phyloP scores from a whole-genome alignment of 441 rosid genomes.

The Syzygium syzygioides region DNA sequence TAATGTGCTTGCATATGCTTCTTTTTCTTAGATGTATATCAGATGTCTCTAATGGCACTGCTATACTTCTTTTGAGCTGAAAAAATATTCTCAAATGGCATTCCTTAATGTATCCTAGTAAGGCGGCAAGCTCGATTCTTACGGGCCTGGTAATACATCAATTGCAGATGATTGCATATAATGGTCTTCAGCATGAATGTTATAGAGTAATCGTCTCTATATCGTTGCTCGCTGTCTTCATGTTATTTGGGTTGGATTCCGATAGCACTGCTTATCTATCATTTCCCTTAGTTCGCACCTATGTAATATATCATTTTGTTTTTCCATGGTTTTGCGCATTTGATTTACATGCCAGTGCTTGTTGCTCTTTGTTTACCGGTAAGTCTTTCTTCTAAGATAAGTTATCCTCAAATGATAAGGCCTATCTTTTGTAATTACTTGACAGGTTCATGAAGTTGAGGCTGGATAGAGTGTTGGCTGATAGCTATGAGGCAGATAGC shows the following conservation, averaged over 20 bases:
- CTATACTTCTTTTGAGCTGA: background rate
- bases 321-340: background rate
- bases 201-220: background rate
- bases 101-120: background rate
- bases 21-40: background rate
- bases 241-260: background rate
- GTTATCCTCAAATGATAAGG: background rate
- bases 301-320: background rate
- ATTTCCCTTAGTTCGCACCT: background rate
- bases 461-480: slow-evolving; percentile 76
- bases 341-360: background rate
- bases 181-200: background rate
- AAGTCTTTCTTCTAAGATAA: background rate
- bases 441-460: slow-evolving; percentile 93
- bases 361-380: background rate
- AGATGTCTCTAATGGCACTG: background rate
- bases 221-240: background rate
- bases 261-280: background rate
- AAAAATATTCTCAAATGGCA: background rate
- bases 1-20: background rate
- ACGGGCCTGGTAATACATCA: background rate
- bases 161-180: background rate
- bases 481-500: slow-evolving; percentile 55
- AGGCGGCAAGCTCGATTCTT: background rate
- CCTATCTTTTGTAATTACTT: background rate